Base-by-base conservation (phyloP, 495 filamentous ascomycete species). In the Lichenothelia convexa region DNA sequence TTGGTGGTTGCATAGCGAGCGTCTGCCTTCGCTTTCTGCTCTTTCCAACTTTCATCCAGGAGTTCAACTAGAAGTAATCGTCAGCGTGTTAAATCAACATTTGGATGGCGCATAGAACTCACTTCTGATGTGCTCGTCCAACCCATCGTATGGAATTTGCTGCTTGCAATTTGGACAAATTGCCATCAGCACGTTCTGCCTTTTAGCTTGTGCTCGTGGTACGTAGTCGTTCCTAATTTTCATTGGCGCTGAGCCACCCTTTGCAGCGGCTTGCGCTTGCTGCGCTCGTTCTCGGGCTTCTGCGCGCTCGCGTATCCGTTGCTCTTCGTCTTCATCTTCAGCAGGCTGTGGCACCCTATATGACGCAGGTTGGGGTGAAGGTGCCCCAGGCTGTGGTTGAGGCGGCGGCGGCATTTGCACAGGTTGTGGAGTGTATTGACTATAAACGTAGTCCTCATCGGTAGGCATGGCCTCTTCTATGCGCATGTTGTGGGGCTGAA, bases 401-500 rank as follows among this genome's bases (percentile, higher is more conserved):
- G 52, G 59, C 21, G 54, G 58, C 13, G 58, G 47, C 21, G 38
- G 48, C 43, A 45, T 46, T 18, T 38, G 41, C 22, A 23, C 37
- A 9, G 31, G 32, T 35, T 11, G 36, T 5, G 39, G 33, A n/a
- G 22, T 24, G 6, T 24, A 31, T 0, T 32, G 34, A 3, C 24
- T 23, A 18, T 46, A 40, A 34, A 49, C 39, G 41, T 49, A 56
- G 18, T 60, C 68, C 18, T 80, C 70, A 29, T 86, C 81, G 30
- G 72, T 70, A 9, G 89, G 89, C 73, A 93, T 85, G 11, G 87
- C 86, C 63, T 95, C 89, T 60, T 95, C 89, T 42, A 95, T 89
- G 22, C 89, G 75, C 43, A 84, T 65, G 41, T 75, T 76, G 46
- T 75, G 73, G 0, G 65, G 56, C 49, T 67, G 70, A 41, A 93